Evolutionary conservation across 208 protist genomes (phyloP).

Genomic region (Herpetomonas samuelpessoai): DNA sequence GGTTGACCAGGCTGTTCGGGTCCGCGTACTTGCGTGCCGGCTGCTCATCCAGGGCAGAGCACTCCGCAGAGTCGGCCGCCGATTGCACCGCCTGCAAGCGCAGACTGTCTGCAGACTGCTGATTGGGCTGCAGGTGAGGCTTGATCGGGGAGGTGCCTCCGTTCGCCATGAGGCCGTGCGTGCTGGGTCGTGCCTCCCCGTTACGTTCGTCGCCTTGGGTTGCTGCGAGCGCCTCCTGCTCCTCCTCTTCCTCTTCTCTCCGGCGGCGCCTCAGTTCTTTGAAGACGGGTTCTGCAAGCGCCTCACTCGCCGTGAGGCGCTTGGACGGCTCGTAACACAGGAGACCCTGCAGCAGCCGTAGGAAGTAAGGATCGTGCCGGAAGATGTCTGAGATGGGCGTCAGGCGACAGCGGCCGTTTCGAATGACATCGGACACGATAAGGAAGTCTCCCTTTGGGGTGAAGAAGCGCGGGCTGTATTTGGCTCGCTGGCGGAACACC

Average conservation of each 20-base stretch:
- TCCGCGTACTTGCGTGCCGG: background rate
- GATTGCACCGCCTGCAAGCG: background rate
- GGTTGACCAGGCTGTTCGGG: background rate
- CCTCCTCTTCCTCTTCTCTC: background rate
- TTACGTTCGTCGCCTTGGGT: background rate
- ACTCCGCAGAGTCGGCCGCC: background rate
- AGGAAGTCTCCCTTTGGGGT: slow-evolving; percentile 47
- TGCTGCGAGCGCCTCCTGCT: background rate
- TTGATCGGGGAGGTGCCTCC: background rate
- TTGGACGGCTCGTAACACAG: slow-evolving; percentile 68
- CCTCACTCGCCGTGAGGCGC: slow-evolving; percentile 66
- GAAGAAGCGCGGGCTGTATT: slow-evolving; percentile 60
- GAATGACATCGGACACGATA: slow-evolving; percentile 28
- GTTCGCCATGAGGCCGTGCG: background rate
- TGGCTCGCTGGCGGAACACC: slow-evolving; percentile 31
- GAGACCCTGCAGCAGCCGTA: slow-evolving; percentile 50
- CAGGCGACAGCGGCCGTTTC: slow-evolving; percentile 28
- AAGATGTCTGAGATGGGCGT: slow-evolving; percentile 45
- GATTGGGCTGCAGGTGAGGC: background rate
- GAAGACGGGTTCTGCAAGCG: slow-evolving; percentile 68
- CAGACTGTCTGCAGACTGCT: background rate
- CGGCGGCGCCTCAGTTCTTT: slow-evolving; percentile 2
- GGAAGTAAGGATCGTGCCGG: slow-evolving; percentile 48
- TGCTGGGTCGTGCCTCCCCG: too few relatives aligned
- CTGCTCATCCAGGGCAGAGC: background rate